Base-by-base conservation (phyloP, 495 filamentous ascomycete species). In the Eremomyces bilateralis region DNA sequence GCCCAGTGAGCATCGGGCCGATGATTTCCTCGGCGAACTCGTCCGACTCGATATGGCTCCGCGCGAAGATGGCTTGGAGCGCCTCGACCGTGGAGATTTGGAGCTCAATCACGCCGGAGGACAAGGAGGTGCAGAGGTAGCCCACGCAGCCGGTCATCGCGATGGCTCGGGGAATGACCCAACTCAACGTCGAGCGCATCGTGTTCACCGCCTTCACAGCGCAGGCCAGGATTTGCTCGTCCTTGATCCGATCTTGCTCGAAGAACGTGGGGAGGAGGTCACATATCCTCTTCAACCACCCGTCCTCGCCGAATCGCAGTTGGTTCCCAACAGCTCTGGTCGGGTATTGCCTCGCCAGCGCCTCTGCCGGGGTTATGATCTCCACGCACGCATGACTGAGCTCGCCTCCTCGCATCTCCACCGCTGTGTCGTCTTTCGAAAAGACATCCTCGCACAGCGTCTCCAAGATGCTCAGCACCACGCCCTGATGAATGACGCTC, bases 401-500 rank as follows among this genome's bases (percentile, higher is more conserved):
- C 16, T 79, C 71, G 21, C 69, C 71, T 45, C 82, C 79, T 30
- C 88, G 71, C 36, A 93, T 48, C 11, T 72, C 79, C 18, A 83
- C 84, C 3, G 78, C 71, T 2, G 74, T 63, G 56, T 95, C 88
- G 41, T 95, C 88, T 2, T 75, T 69, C 42, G 75, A 79, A 55
- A 94, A 93, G 20, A 95, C 68, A 42, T 94, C 90, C 43, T 95
- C 90, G 2, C 84, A 91, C 30, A 95, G 62, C n/a, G 73, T 80
- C 56, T 95, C 88, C 34, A 99, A 60, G 28, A 94, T 67, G 21
- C 42, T 44, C 3, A 49, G 37, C 25, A 44, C 46, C 4, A 49
- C 30, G 21, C 21, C 44, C 30, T 42, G 46, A 33, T 49, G 46
- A 39, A 41, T 36, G 20, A 46, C 33, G 20, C 67, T 66, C 15